Base-by-base conservation (phyloP, 2,329 filamentous ascomycete genomes). In the Pseudogymnoascus verrucosus region DNA sequence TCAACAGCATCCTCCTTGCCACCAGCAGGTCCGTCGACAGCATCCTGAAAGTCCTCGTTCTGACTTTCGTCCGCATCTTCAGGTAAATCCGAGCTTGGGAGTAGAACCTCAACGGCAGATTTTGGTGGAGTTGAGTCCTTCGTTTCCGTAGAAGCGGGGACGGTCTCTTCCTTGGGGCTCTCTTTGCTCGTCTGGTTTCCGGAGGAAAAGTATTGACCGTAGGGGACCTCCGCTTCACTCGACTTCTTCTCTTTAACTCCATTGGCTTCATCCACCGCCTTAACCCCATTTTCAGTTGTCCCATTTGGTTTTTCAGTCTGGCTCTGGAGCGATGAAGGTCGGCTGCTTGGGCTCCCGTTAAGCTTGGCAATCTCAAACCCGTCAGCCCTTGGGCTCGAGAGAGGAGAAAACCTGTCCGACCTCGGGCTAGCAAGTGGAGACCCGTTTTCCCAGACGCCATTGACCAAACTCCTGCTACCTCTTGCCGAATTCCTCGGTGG, bases 401-500 rank as follows among this genome's bases (percentile, higher is more conserved):
- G 59, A 39, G 59, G 59, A 61, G 59, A 61, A 57, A 64, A 37
- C 66, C 34, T 21, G 51, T 51, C 40, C 12, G 44, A 62, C 2
- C 54, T 60, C n/a, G 59, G 59, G 62, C 44, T 37, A 26, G 57
- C 23, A 42, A 36, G 37, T 47, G 60, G 40, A 14, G 31, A 31
- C 23, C 44, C n/a, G n/a, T 73, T 72, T 7, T 71, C 6, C 68
- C 67, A 28, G 65, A 63, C 37, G 67, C 68, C 44, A 31, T 61
- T 61, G 19, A 39, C n/a, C 19, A 37, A 31, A n/a, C 11, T 64
- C 62, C 62, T 71, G 44, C 67, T 70, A 7, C 61, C 59, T 66
- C 73, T 67, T 8, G 87, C 86, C 0, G 91, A 89, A 71, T 89
- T 96, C 59, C 92, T 82, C 2, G 85, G 82, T 1, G 93, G 93